A percentile compares a stretch with the other conserved stretches of the same genome.
These are phyloP conservation scores for Saxophila tyrrhenica DNA, from an alignment of 495 filamentous ascomycete species.

Conservation along the genomic window DNA sequence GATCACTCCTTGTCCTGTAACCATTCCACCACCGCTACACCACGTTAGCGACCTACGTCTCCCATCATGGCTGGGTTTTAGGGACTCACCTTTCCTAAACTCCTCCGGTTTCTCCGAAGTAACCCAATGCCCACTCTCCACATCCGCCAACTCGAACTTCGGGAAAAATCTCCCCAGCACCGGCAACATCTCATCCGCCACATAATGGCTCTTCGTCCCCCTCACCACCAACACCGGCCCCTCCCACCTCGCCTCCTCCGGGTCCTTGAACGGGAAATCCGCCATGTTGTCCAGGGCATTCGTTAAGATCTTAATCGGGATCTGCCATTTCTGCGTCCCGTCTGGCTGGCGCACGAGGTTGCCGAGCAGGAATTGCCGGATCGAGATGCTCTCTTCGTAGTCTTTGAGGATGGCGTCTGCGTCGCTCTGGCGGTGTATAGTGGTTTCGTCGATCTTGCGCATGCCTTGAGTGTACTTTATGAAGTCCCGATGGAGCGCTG, in stretches of 20 bases:
- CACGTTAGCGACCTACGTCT: slow-evolving; percentile 5
- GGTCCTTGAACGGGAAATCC: slow-evolving; percentile 73
- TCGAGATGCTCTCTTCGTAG: slow-evolving; percentile 63
- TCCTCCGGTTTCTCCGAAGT: slow-evolving; percentile 84
- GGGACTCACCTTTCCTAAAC: slow-evolving; percentile 61
- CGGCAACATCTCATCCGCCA: slow-evolving; percentile 79
- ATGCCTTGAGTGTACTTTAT: slow-evolving; percentile 74
- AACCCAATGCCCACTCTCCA: slow-evolving; percentile 88
- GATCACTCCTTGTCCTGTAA: slow-evolving; percentile 46
- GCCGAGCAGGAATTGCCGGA: slow-evolving; percentile 89
- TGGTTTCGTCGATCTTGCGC: slow-evolving; percentile 60
- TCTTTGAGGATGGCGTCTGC: slow-evolving; percentile 67
- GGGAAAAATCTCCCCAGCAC: slow-evolving; percentile 86
- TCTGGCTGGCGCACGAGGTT: slow-evolving; percentile 54
- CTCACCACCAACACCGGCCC: slow-evolving; percentile 75
- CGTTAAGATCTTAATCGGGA: slow-evolving; percentile 49
- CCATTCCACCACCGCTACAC: slow-evolving; percentile 38
- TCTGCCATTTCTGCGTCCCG: slow-evolving; percentile 41
- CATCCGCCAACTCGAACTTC: slow-evolving; percentile 61
- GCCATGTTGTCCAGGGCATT: slow-evolving; percentile 54
- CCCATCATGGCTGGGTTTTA: neutral
- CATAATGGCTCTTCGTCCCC: slow-evolving; percentile 73
- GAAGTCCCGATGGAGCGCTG: slow-evolving; percentile 60
- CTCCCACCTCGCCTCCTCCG: slow-evolving; percentile 48
- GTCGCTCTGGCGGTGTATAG: slow-evolving; percentile 56